Percentiles rank a stretch among this genome's conserved stretches.
Evolutionary conservation across 1,284 basidiomycete species (phyloP).

Genomic region (Ustilago sp.): DNA sequence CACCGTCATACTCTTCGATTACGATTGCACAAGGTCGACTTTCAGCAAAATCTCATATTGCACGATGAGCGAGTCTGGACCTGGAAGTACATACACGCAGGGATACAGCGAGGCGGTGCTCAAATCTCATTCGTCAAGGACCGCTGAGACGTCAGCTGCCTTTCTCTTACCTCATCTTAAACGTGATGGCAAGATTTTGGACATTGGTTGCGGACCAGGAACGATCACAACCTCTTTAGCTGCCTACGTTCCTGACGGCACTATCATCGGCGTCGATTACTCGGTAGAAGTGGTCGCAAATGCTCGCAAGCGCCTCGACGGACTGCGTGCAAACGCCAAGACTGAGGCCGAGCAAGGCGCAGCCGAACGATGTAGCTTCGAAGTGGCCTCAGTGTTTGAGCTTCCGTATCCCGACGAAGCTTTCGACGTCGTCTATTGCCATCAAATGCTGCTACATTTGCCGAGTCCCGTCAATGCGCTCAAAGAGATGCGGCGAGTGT

Average conservation of each 20-base stretch:
- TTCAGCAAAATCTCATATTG: background rate
- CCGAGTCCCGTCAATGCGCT: slow-evolving; percentile 27
- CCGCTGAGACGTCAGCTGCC: slow-evolving; percentile 35
- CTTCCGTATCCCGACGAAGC: slow-evolving; percentile 27
- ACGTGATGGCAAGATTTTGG: slow-evolving; percentile 24
- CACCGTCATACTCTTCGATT: background rate
- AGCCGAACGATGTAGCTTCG: slow-evolving; percentile 18
- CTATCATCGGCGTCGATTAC: slow-evolving; percentile 36
- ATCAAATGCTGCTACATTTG: slow-evolving; percentile 46
- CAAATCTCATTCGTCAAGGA: slow-evolving; percentile 36
- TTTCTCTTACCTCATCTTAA: slow-evolving; percentile 35
- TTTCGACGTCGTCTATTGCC: slow-evolving; percentile 42
- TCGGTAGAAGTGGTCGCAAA: slow-evolving; percentile 27
- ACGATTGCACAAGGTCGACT: background rate
- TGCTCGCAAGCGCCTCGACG: slow-evolving; percentile 23
- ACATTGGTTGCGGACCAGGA: slow-evolving; percentile 46
- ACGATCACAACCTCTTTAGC: slow-evolving; percentile 41
- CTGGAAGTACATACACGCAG: slow-evolving; percentile 30
- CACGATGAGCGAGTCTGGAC: slow-evolving; percentile 9
- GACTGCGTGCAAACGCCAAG: background rate
- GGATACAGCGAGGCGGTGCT: slow-evolving; percentile 43
- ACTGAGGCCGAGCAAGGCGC: slow-evolving; percentile 5
- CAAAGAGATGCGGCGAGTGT: slow-evolving; percentile 42
- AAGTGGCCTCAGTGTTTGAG: slow-evolving; percentile 31
- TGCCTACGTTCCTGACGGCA: slow-evolving; percentile 23